Percentiles rank a stretch among this genome's conserved stretches.
phyloP scores from a whole-genome alignment of 176 grass and related monocot genomes.

The Oryza glumipatula region DNA sequence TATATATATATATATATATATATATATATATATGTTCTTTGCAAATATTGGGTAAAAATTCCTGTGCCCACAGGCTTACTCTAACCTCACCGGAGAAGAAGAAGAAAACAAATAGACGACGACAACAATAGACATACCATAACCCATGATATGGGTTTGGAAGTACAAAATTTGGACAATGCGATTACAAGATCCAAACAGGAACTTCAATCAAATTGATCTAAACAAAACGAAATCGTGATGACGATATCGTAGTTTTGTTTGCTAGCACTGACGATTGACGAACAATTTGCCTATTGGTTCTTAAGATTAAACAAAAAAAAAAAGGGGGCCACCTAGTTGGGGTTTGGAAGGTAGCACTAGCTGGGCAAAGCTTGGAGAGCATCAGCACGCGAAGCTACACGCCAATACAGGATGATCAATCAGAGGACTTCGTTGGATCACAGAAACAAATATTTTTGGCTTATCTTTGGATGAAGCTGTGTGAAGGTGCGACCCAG shows the following conservation, averaged over 20 bases:
- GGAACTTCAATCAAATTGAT: neutral
- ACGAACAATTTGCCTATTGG: neutral
- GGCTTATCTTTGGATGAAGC: neutral
- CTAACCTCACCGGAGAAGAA: neutral
- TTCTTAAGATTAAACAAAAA: neutral
- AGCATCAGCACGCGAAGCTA: neutral
- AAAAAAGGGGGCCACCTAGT: too few species aligned
- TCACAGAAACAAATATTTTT: neutral
- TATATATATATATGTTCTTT: constrained; percentile 22
- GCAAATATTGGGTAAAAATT: constrained; percentile 30
- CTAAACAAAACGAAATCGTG: neutral
- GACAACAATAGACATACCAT: too few species aligned
- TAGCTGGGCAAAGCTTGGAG: neutral
- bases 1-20: too few species aligned
- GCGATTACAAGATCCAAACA: neutral
- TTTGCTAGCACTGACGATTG: neutral
- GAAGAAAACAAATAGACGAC: too few species aligned
- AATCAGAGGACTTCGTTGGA: neutral
- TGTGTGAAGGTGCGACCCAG: neutral
- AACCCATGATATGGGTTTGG: too few species aligned
- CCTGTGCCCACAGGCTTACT: neutral
- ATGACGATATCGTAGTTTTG: neutral
- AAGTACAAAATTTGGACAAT: neutral
- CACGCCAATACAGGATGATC: neutral
- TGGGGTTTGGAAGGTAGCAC: neutral